Evolutionary conservation across 2,329 filamentous ascomycete genomes (phyloP).

Genomic region (Madurella mycetomatis): DNA sequence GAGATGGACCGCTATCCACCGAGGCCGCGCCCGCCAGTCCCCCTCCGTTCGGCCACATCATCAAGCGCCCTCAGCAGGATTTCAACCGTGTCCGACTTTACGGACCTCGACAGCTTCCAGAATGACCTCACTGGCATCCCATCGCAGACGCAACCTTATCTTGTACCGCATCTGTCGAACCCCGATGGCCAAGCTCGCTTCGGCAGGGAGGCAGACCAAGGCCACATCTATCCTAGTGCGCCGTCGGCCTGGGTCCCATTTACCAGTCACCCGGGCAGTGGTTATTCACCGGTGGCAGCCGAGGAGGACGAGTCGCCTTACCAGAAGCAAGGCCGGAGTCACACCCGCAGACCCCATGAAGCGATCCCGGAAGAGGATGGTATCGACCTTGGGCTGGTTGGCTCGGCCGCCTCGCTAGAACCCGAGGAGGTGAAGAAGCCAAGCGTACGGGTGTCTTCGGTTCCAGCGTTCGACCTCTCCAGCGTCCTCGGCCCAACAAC

Average conservation of each 20-base stretch:
- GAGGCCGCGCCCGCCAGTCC: slow-evolving; percentile 14
- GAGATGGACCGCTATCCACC: slow-evolving; percentile 20
- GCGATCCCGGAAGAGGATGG: slow-evolving; percentile 39
- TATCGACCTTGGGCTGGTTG: slow-evolving; percentile 38
- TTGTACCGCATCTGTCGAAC: slow-evolving; percentile 38
- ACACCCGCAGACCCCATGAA: slow-evolving; percentile 24
- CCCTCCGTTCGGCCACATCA: slow-evolving; percentile 22
- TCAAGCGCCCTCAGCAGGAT: slow-evolving; percentile 26
- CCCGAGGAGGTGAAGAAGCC: slow-evolving; percentile 29
- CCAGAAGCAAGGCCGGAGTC: slow-evolving; percentile 13
- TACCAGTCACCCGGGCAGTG: slow-evolving; percentile 9
- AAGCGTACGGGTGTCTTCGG: slow-evolving; percentile 22
- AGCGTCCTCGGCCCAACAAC: slow-evolving; percentile 43
- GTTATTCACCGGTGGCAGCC: slow-evolving; percentile 22
- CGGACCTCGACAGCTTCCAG: slow-evolving; percentile 49
- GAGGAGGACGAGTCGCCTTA: not conserved
- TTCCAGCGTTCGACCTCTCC: slow-evolving; percentile 43
- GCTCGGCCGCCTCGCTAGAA: slow-evolving; percentile 39
- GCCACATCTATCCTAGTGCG: slow-evolving; percentile 15
- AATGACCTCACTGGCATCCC: slow-evolving; percentile 44
- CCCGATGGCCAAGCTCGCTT: slow-evolving; percentile 13
- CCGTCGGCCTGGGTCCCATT: slow-evolving; percentile 20
- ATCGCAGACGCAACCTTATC: slow-evolving; percentile 35
- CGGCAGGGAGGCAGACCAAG: slow-evolving; percentile 22
- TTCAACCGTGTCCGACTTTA: slow-evolving; percentile 30